Percentiles rank a stretch among this genome's conserved stretches.
phyloP scores from a whole-genome alignment of 1,284 basidiomycete genomes.

The Rhodotorula sp. region DNA sequence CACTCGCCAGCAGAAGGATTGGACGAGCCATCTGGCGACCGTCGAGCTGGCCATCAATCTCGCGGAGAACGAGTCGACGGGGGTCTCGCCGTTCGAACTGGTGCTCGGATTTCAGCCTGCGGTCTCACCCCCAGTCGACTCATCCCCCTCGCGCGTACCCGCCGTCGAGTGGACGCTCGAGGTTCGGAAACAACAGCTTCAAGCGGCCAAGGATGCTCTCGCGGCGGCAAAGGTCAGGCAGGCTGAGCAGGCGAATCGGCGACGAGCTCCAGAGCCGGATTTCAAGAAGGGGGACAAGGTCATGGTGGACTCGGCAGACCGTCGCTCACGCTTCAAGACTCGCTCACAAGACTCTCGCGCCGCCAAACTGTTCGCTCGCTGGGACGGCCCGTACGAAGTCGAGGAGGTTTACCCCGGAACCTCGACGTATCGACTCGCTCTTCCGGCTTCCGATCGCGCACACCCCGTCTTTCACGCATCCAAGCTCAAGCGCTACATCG shows the following conservation, averaged over 20 bases:
- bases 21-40: conserved; percentile 11
- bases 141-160: background rate
- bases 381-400: conserved; percentile 33
- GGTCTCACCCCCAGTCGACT: background rate
- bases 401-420: conserved; percentile 17
- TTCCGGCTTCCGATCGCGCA: conserved; percentile 52
- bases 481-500: conserved; percentile 8
- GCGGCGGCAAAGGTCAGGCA: background rate
- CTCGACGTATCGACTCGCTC: conserved; percentile 35
- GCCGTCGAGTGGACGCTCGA: background rate
- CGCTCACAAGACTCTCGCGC: background rate
- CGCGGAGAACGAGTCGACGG: conserved; percentile 26
- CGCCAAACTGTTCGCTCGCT: conserved; percentile 9
- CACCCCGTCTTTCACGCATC: conserved; percentile 65
- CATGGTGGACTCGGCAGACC: background rate
- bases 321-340: background rate
- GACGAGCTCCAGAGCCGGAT: background rate
- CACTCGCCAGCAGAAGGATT: conserved; percentile 27
- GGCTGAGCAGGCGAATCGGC: background rate
- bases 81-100: conserved; percentile 27
- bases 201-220: background rate
- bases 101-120: background rate
- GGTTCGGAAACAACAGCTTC: background rate
- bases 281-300: background rate
- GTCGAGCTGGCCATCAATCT: conserved; percentile 24